Percentiles rank a stretch among this genome's conserved stretches.
phyloP scores from a whole-genome alignment of 1,284 basidiomycete species.

The Sphaerobolus stellatus region DNA sequence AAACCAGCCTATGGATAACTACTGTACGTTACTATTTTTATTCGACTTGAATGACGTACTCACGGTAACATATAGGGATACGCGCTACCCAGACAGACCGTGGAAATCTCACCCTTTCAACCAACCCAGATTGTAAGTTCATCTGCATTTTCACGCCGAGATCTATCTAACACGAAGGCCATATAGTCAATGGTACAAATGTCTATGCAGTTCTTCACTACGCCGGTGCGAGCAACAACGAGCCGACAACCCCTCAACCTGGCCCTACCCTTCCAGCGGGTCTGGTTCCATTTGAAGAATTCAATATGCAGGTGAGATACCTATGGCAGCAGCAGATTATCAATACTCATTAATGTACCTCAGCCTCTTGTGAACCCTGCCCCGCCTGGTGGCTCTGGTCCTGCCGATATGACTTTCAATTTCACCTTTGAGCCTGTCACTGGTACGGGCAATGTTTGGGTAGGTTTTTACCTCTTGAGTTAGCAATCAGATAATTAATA shows the following conservation, averaged over 20 bases:
- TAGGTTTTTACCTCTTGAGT: background rate
- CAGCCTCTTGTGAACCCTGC: constrained; percentile 17
- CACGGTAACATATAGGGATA: constrained; percentile 22
- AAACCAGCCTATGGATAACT: constrained; percentile 40
- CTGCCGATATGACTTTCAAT: constrained; percentile 9
- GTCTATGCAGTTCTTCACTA: constrained; percentile 42
- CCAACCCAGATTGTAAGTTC: background rate
- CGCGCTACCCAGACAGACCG: constrained; percentile 25
- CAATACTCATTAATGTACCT: background rate
- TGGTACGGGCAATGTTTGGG: background rate
- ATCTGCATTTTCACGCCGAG: background rate
- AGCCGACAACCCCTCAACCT: constrained; percentile 12
- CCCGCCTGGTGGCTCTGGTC: constrained; percentile 15
- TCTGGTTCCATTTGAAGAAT: background rate
- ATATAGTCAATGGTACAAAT: constrained; percentile 18
- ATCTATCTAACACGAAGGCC: too few species aligned
- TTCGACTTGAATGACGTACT: background rate
- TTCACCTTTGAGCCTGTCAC: constrained; percentile 10
- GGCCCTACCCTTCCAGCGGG: background rate
- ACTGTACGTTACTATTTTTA: constrained; percentile 28
- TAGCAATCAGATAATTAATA: background rate
- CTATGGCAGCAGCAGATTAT: too few species aligned
- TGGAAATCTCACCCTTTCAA: constrained; percentile 26
- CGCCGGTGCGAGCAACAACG: constrained; percentile 7
- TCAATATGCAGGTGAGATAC: background rate